Percentiles rank a stretch among this genome's conserved stretches.
Conservation (phyloP, 2,329 filamentous ascomycete genomes). For the Daldinia eschscholtzii region DNA sequence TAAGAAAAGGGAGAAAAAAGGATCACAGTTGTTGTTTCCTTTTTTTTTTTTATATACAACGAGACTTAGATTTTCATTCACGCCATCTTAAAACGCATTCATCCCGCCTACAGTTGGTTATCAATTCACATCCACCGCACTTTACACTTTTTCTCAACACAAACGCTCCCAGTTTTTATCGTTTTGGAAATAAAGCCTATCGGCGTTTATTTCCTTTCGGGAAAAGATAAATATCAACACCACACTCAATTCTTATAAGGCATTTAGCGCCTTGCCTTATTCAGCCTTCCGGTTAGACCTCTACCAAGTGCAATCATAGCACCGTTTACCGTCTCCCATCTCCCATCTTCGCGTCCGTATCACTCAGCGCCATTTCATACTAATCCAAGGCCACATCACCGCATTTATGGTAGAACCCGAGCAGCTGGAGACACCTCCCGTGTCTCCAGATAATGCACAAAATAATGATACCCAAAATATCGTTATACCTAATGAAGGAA, state of each 20-base stretch:
- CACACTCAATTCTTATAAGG: neutral
- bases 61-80: neutral
- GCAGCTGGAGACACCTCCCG: constrained; percentile 4
- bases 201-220: neutral
- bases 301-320: neutral
- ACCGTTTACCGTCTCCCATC: neutral
- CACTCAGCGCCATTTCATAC: neutral
- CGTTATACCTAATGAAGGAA: constrained; percentile 15
- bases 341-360: neutral
- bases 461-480: constrained; percentile 1
- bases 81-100: neutral
- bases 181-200: neutral
- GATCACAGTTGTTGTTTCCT: neutral
- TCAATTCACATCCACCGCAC: neutral
- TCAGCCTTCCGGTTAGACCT: neutral
- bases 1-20: neutral
- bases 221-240: neutral
- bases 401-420: constrained; percentile 20
- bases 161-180: neutral
- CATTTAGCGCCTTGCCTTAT: neutral
- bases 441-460: neutral
- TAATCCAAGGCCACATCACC: neutral
- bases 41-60: neutral
- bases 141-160: neutral
- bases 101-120: neutral